These are phyloP conservation scores for Carex pumila DNA, from an alignment of 176 grass and related monocot genomes.

Conservation along the genomic window DNA sequence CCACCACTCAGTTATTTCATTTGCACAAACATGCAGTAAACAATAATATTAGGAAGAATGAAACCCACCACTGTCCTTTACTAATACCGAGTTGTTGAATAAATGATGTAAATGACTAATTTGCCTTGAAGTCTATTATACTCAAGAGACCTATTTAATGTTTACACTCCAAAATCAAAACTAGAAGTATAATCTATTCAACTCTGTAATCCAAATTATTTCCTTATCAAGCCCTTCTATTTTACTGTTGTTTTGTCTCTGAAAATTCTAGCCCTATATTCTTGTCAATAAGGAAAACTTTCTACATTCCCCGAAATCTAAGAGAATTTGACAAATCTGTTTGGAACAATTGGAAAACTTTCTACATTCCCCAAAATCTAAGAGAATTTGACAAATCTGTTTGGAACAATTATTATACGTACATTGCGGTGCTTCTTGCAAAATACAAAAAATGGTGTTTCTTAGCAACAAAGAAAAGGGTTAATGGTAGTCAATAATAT, in stretches of 20 bases:
- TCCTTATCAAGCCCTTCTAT: background rate
- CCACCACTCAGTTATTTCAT: background rate
- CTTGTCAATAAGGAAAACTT: background rate
- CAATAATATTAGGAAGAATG: background rate
- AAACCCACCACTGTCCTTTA: background rate
- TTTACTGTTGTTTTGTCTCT: background rate
- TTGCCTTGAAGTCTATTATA: background rate
- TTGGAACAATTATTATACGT: conserved; percentile 4
- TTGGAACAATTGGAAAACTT: background rate
- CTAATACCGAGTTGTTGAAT: background rate
- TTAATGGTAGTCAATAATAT: background rate
- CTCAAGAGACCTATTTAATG: background rate
- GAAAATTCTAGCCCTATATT: background rate
- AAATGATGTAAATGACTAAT: conserved; percentile 3
- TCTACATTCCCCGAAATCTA: conserved; percentile 1
- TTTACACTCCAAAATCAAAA: background rate
- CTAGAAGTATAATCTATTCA: background rate
- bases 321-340: background rate
- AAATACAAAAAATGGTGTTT: background rate
- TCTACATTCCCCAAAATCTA: conserved; percentile 1
- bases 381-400: background rate
- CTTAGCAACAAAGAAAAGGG: background rate
- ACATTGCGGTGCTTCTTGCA: background rate
- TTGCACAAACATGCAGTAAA: background rate
- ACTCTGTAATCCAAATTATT: background rate